phyloP scores from a whole-genome alignment of 75 land plant species.

The Adiantum capillusveneris region DNA sequence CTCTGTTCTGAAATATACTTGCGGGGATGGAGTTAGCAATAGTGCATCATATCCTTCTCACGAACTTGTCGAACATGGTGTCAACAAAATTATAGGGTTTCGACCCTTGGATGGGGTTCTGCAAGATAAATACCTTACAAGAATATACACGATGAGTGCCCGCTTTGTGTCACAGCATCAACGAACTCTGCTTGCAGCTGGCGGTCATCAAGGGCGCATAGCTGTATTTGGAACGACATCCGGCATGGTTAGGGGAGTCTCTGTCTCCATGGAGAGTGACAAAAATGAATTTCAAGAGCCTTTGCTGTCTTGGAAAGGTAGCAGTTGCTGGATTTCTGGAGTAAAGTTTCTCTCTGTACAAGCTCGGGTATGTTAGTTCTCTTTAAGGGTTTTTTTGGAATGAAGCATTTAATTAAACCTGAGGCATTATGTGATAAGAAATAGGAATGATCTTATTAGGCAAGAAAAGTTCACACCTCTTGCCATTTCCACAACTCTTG shows the following conservation, averaged over 20 bases:
- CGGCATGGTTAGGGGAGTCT: background rate
- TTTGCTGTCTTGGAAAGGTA: conserved; percentile 34
- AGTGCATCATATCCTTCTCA: background rate
- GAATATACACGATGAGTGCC: conserved; percentile 25
- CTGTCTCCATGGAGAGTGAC: background rate
- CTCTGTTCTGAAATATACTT: conserved; percentile 20
- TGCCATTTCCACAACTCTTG: too few relatives aligned
- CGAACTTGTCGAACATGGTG: background rate
- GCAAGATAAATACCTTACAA: conserved; percentile 18
- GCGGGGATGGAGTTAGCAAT: background rate
- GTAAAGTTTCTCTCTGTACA: conserved; percentile 22
- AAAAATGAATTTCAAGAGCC: background rate
- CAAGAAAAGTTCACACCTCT: too few relatives aligned
- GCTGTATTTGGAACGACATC: conserved; percentile 22
- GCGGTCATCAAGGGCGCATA: conserved; percentile 32
- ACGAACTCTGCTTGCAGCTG: conserved; percentile 27
- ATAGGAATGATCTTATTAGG: too few relatives aligned
- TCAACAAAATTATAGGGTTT: conserved; percentile 12
- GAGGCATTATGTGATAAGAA: too few relatives aligned
- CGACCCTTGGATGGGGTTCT: conserved; percentile 5
- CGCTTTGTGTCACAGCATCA: background rate
- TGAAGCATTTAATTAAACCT: too few relatives aligned
- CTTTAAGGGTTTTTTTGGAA: too few relatives aligned
- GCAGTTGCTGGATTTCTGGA: conserved; percentile 29
- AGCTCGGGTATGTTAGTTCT: conserved; percentile 16